These are phyloP conservation scores for Pseudoturritis turrita DNA, from an alignment of 345 rosid genomes.

Conservation along the genomic window DNA sequence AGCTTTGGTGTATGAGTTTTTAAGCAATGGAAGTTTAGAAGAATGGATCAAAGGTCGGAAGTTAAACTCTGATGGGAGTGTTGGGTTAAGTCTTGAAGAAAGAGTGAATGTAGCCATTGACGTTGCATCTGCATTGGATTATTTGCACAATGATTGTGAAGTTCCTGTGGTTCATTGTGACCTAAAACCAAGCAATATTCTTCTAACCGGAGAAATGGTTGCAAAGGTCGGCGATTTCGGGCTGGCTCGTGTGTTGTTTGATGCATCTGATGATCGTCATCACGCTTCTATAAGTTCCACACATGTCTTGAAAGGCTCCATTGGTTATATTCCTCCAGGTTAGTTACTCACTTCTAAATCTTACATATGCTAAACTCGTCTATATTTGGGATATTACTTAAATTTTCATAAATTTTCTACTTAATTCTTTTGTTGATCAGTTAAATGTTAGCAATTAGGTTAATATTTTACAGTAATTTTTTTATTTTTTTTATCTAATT, in stretches of 20 bases:
- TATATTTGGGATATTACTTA: no score
- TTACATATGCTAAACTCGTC: no score
- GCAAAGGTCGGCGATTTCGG: conserved; percentile 59
- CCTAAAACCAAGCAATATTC: conserved; percentile 28
- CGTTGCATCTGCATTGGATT: conserved; percentile 42
- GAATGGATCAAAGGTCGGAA: conserved; percentile 44
- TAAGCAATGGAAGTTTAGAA: conserved; percentile 43
- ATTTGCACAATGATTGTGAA: conserved; percentile 48
- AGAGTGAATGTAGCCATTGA: conserved; percentile 47
- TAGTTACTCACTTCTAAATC: neutral
- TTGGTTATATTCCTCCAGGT: conserved; percentile 61
- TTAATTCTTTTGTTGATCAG: neutral
- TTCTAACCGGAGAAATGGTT: conserved; percentile 42
- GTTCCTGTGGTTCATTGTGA: conserved; percentile 57
- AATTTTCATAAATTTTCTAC: neutral
- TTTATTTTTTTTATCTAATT: neutral
- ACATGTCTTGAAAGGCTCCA: conserved; percentile 41
- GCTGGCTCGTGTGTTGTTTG: conserved; percentile 35
- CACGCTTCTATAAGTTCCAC: conserved; percentile 38
- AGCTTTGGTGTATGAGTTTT: conserved; percentile 50
- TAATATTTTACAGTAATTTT: no score
- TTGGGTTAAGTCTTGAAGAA: conserved; percentile 34
- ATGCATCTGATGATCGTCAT: conserved; percentile 22
- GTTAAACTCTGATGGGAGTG: conserved; percentile 27
- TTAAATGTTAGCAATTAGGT: neutral